Percentiles rank a stretch among this genome's conserved stretches.
Evolutionary conservation across 495 filamentous ascomycete genomes (phyloP).

Genomic region (Bombardia bombarda): DNA sequence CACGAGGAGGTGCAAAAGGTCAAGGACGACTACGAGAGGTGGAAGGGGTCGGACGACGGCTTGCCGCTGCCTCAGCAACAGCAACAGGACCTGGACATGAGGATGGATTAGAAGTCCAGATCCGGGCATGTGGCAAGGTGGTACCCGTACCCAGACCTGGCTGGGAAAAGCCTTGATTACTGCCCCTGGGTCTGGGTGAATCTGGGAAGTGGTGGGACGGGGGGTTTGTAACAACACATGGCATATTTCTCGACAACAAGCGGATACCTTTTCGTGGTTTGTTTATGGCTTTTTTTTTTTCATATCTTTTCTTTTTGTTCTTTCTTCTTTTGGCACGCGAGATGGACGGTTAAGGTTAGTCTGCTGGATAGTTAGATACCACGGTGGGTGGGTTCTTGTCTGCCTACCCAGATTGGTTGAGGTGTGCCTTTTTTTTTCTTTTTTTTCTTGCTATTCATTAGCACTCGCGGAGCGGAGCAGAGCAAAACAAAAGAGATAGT

Average conservation of each 20-base stretch:
- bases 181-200: not conserved
- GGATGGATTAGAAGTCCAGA: not conserved
- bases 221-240: too few species aligned
- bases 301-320: not conserved
- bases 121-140: not conserved
- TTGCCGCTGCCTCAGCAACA: slow-evolving; percentile 8
- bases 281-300: not conserved
- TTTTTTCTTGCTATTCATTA: too few species aligned
- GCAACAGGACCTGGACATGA: not conserved
- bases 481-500: too few species aligned
- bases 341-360: too few species aligned
- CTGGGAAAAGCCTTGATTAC: not conserved
- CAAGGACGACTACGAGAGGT: slow-evolving; percentile 53
- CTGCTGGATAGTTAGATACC: too few species aligned
- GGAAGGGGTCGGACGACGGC: slow-evolving; percentile 38
- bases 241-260: too few species aligned
- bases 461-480: too few species aligned
- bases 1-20: slow-evolving; percentile 63
- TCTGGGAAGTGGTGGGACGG: too few species aligned
- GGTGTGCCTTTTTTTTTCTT: too few species aligned
- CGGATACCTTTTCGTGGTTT: not conserved
- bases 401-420: too few species aligned
- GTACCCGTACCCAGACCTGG: not conserved
- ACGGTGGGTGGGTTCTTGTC: too few species aligned
- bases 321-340: too few species aligned